phyloP scores from a whole-genome alignment of 768 basidiomycete genomes.

The Hericium alpestre region DNA sequence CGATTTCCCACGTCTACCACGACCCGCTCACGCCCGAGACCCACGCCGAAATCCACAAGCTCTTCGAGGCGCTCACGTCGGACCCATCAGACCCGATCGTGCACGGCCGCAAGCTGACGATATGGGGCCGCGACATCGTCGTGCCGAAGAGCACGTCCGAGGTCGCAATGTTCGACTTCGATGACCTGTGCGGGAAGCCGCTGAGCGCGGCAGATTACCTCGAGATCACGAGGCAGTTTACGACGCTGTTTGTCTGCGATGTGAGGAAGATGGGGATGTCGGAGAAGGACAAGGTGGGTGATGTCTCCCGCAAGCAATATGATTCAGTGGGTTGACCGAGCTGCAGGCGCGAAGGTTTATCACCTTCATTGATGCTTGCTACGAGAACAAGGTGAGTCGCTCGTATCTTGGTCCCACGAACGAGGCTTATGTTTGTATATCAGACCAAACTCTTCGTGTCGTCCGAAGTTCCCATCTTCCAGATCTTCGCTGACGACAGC shows the following conservation, averaged over 20 bases:
- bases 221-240: constrained; percentile 81
- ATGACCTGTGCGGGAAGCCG: constrained; percentile 79
- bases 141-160: constrained; percentile 72
- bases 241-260: constrained; percentile 78
- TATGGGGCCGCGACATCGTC: constrained; percentile 83
- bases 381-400: constrained; percentile 66
- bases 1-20: constrained; percentile 90
- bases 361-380: constrained; percentile 94
- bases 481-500: constrained; percentile 77
- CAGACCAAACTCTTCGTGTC: constrained; percentile 86
- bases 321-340: background rate
- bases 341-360: constrained; percentile 91
- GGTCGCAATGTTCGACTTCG: constrained; percentile 80
- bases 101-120: constrained; percentile 51
- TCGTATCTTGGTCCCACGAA: background rate
- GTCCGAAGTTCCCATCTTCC: constrained; percentile 84
- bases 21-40: constrained; percentile 64
- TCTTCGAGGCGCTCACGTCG: constrained; percentile 66
- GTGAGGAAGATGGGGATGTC: constrained; percentile 82
- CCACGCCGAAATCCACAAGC: constrained; percentile 61
- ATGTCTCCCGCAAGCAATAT: background rate
- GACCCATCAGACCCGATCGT: constrained; percentile 39
- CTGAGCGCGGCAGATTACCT: constrained; percentile 93
- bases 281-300: constrained; percentile 71
- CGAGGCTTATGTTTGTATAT: background rate